Evolutionary conservation across 192 early-diverging fungal genomes (phyloP), one percentile per base, ranked within the genome.

Genomic region (Funneliformis mosseae): DNA sequence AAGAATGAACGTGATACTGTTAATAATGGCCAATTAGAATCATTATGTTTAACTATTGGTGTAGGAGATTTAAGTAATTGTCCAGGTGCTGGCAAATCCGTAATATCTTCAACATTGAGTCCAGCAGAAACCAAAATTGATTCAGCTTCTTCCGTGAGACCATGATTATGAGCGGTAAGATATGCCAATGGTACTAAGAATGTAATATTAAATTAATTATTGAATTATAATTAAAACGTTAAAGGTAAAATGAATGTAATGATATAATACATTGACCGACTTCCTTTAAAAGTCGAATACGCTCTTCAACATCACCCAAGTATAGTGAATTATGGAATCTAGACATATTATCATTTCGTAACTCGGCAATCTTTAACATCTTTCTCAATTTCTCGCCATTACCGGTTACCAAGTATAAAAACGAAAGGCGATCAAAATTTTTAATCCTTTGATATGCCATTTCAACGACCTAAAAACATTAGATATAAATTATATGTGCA

Each of bases 341-440:
- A 42, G 95, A 92, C 94, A 96, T 95, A 71, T 87, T 80, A 82
- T 98, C 94, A 41, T 92, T 91, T 41, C 95, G 89, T 61, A 92
- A 89, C 81, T 96, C 92, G 1, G 97, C 92, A 83, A 98, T 98
- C 86, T 96, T 96, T 74, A 96, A 88, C 97, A 98, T 98, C 88
- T 96, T 96, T 76, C 85, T 89, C 71, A 98, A 86, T 86, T 99
- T 98, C 27, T 97, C 96, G 1, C 84, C 84, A 84, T 96, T 97
- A 41, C 98, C 98, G 10, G 94, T 96, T 74, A 94, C 91, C 61
- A 97, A 87, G 85, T 99, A 99, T 73, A 98, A 87, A 89, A 99
- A 97, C 10, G 97, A 98, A 62, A 99, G 92, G 25, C 92, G 87
- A 83, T 98, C 96, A 86, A 94, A 97, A 83, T 95, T 94, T 85